Evolutionary conservation across 1,139 yeast species (phyloP).

Genomic region (Yamadazyma buinensis): DNA sequence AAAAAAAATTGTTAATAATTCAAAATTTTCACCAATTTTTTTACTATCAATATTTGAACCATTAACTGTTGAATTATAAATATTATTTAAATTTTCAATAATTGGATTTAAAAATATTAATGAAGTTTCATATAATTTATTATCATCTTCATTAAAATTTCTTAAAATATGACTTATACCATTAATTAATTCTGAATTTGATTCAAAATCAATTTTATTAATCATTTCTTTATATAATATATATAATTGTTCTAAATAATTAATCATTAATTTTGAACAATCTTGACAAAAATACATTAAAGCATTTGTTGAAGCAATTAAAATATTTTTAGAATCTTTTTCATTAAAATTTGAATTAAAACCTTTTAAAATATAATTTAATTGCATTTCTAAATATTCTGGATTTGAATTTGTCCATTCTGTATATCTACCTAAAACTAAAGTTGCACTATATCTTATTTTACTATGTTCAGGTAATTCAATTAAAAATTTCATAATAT

Average conservation of each 20-base stretch:
- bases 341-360: constrained; percentile 30
- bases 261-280: constrained; percentile 66
- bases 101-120: constrained; percentile 69
- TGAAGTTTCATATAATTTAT: constrained; percentile 27
- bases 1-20: constrained; percentile 68
- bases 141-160: constrained; percentile 38
- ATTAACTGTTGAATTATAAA: constrained; percentile 11
- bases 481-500: constrained; percentile 66
- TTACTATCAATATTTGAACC: constrained; percentile 17
- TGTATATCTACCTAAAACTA: constrained; percentile 90
- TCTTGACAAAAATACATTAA: constrained; percentile 93
- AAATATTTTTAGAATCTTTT: constrained; percentile 44
- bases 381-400: constrained; percentile 73
- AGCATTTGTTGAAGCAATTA: constrained; percentile 89
- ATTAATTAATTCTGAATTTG: constrained; percentile 78
- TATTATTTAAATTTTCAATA: constrained; percentile 41
- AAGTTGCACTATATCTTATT: constrained; percentile 86
- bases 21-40: constrained; percentile 71
- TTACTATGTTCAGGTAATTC: constrained; percentile 83
- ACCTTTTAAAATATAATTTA: constrained; percentile 80
- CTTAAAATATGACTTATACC: constrained; percentile 85
- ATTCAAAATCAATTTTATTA: constrained; percentile 56
- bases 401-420: constrained; percentile 93
- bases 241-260: constrained; percentile 72
- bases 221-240: constrained; percentile 68